Evolutionary conservation across 2,329 filamentous ascomycete species (phyloP), one percentile per base, ranked within the genome.

Genomic region (Venturia pyrina): DNA sequence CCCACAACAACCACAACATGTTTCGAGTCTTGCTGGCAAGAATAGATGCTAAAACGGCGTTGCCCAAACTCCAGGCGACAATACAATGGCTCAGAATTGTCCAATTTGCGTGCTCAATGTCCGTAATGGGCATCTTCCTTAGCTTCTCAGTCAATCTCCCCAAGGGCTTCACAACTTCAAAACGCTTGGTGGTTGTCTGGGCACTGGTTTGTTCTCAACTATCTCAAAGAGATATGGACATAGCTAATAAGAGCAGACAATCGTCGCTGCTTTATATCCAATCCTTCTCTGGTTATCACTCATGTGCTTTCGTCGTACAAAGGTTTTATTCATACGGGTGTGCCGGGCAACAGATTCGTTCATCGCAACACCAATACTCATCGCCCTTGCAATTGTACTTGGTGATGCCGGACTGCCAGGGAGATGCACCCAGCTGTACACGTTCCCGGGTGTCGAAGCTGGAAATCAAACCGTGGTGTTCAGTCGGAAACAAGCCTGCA

Each of bases 81-180:
- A 59, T 59, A 59, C 53, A 59, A 59, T 59, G 53, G 53, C 53
- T 59, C 15, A 59, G 53, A 21, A 59, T 59, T 11, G 32, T 59
- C 53, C 7, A 59, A 37, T 59, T 59, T 15, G 53, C 53, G 28
- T 59, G 53, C 32, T 59, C 53, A 37, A 37, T 59, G 19, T 28
- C 53, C 28, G 37, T 59, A 19, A 59, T 59, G 53, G 53, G 53
- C 53, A 59, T 59, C 32, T 59, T 59, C 53, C 53, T 59, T 32
- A 59, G 53, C 32, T 59, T 59, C 19, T 37, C 53, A 37, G 53
- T 59, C 32, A 59, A 59, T 37, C 32, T 59, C 37, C 53, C 53
- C 8, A 59, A n/a, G 28, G 53, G 53, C 53, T 59, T 59, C 32
- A 37, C 53, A 15, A 59, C 53, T n/a, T 59, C 53, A 59, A 59